Conservation (phyloP, 2,329 filamentous ascomycete genomes). For the Exophiala mesophila region DNA sequence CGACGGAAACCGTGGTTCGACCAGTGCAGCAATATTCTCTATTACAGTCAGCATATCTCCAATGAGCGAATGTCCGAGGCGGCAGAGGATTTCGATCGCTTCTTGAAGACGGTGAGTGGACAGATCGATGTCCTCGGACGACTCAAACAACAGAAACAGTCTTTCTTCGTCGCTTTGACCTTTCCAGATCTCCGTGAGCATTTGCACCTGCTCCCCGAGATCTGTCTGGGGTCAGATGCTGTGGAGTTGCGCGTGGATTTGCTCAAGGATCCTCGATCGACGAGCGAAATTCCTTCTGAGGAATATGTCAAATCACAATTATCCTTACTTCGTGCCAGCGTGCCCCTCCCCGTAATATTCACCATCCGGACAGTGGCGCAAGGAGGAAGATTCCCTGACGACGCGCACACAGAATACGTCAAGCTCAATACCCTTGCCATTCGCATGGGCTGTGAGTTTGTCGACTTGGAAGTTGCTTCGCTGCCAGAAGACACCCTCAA, state of each 20-base stretch:
- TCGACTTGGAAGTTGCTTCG: slow-evolving; percentile 80
- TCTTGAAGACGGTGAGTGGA: slow-evolving; percentile 66
- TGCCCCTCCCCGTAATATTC: slow-evolving; percentile 79
- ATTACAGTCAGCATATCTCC: slow-evolving; percentile 69
- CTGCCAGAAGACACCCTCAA: slow-evolving; percentile 72
- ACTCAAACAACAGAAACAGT: slow-evolving; percentile 62
- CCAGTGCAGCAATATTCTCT: slow-evolving; percentile 90
- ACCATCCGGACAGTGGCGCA: slow-evolving; percentile 82
- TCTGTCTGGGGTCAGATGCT: slow-evolving; percentile 81
- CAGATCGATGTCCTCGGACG: slow-evolving; percentile 49
- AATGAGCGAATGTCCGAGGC: slow-evolving; percentile 48
- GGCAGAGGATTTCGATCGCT: slow-evolving; percentile 66
- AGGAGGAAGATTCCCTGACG: slow-evolving; percentile 81
- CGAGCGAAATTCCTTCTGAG: slow-evolving; percentile 54
- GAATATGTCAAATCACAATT: slow-evolving; percentile 81
- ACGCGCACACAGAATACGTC: slow-evolving; percentile 64
- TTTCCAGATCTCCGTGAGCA: slow-evolving; percentile 66
- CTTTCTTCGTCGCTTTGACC: slow-evolving; percentile 91
- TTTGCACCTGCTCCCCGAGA: slow-evolving; percentile 61
- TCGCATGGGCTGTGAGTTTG: slow-evolving; percentile 81
- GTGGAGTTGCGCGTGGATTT: slow-evolving; percentile 93
- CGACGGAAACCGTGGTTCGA: slow-evolving; percentile 85
- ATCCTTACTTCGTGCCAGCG: slow-evolving; percentile 66
- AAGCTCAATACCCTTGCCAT: slow-evolving; percentile 73
- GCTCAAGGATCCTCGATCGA: slow-evolving; percentile 63